Evolutionary conservation across 306 rosid species (phyloP).

Genomic region (Pueraria montana): DNA sequence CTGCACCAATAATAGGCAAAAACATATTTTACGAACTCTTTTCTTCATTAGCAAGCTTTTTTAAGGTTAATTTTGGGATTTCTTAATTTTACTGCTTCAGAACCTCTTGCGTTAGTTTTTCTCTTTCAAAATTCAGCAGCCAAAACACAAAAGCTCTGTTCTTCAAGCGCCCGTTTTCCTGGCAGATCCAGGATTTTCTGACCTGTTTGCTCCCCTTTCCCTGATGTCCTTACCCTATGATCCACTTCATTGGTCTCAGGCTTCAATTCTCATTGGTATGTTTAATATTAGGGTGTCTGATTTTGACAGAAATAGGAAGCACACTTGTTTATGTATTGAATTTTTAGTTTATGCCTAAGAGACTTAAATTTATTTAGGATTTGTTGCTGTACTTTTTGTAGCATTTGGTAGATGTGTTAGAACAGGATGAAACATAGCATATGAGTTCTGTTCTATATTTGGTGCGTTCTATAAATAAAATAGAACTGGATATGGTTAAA

Average conservation of each 20-base stretch:
- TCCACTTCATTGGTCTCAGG: not conserved
- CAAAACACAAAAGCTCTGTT: not conserved
- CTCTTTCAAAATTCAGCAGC: not conserved
- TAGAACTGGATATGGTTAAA: not conserved
- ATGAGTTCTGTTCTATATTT: not conserved
- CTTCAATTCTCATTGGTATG: not conserved
- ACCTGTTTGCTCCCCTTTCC: not conserved
- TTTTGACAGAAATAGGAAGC: not conserved
- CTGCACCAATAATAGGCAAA: not conserved
- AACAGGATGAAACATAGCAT: not conserved
- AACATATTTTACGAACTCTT: not conserved
- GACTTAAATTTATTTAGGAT: not conserved
- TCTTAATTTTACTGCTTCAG: not conserved
- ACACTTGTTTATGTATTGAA: not conserved
- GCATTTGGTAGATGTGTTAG: not conserved
- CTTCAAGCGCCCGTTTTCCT: not conserved
- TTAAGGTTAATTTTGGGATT: not conserved
- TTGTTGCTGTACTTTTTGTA: not conserved
- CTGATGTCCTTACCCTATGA: constrained; percentile 2
- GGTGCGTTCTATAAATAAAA: not conserved
- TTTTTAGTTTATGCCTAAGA: not conserved
- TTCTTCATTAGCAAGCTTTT: not conserved
- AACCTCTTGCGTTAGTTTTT: not conserved
- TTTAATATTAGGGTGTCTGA: not conserved
- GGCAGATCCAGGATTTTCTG: not conserved